phyloP scores from a whole-genome alignment of 176 grass and related monocot species.

The Saccharum officinarum region DNA sequence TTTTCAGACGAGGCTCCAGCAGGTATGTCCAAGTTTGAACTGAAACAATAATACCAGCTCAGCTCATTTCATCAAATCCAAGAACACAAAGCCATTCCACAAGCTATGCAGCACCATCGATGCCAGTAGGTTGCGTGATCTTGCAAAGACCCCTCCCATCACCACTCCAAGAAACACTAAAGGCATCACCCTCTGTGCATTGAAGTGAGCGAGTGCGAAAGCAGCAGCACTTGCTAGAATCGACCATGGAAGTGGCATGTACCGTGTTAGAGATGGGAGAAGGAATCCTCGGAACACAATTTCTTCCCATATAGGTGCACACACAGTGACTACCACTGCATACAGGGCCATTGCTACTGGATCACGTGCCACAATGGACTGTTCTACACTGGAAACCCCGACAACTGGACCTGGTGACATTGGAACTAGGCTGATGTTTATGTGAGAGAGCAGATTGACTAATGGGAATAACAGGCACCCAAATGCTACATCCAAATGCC shows the following conservation, averaged over 20 bases:
- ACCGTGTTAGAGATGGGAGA: slow-evolving; percentile 86
- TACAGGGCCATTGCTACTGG: slow-evolving; percentile 85
- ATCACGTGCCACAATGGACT: slow-evolving; percentile 86
- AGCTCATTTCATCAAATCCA: slow-evolving; percentile 89
- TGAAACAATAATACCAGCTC: neutral
- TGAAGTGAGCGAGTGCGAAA: slow-evolving; percentile 93
- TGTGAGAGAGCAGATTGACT: slow-evolving; percentile 87
- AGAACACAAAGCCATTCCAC: slow-evolving; percentile 97
- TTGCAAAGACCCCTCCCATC: slow-evolving; percentile 85
- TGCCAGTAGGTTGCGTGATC: slow-evolving; percentile 74
- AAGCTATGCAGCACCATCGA: slow-evolving; percentile 90
- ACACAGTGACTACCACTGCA: slow-evolving; percentile 80
- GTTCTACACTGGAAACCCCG: slow-evolving; percentile 82
- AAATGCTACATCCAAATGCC: slow-evolving; percentile 73
- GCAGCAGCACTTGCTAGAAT: slow-evolving; percentile 75
- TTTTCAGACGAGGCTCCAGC: neutral
- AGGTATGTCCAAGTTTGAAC: slow-evolving; percentile 20
- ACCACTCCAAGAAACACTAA: slow-evolving; percentile 89
- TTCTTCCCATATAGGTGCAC: slow-evolving; percentile 97
- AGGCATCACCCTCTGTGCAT: slow-evolving; percentile 83
- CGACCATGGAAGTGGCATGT: slow-evolving; percentile 79
- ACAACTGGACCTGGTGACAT: slow-evolving; percentile 52
- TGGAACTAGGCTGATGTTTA: slow-evolving; percentile 77
- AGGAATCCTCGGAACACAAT: slow-evolving; percentile 95
- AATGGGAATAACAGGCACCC: slow-evolving; percentile 81